Evolutionary conservation across 163 green algal genomes (phyloP), one percentile per base, ranked within the genome.

Genomic region (Scenedesmus sp.): DNA sequence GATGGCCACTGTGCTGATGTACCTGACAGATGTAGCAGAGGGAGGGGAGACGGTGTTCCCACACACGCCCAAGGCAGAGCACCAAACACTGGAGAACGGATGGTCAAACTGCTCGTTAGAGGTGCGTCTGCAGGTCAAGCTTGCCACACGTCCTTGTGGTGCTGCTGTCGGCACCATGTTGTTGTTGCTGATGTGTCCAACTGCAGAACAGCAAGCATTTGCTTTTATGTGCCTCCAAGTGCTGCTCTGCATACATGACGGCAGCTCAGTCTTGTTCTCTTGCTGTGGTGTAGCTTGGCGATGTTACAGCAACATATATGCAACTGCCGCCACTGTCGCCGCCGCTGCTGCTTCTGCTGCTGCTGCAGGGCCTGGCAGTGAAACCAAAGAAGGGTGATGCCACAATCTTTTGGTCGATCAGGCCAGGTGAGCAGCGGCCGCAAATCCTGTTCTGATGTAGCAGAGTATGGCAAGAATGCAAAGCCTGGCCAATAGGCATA

Each of bases 1-100:
- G 10, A 90, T 95, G 22, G 93, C 93, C 24, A 97, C 95, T 0
- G 91, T 96, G 49, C 93, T 97, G 61, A 96, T 95, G 89, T 97
- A 97, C 89, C 83, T 97, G 30, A 42, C 30, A 15, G 90, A 94
- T 30, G 93, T 94, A 7, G 92, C 95, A 76, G 93, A 94, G 82
- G 94, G 94, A 35, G 94, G 94, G 20, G 94, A 96, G 90, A 96
- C 94, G 40, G 87, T 91, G 78, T 95, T 95, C 40, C 93, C 93
- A 3, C 93, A 94, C 87, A 92, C 94, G 59, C 46, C 76, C 18
- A 83, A 78, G 53, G 44, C 37, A 30, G 35, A 83, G 24, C 26
- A 87, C 16, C 59, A 83, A 18, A 72, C 43, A 24, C 3, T 33
- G 20, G 76, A 87, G 15, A 68, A 88, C 43, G 85, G 46, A 0